Evolutionary conservation across 768 basidiomycete species (phyloP), one percentile per base, ranked within the genome.

Genomic region (Kwoniella europaea): DNA sequence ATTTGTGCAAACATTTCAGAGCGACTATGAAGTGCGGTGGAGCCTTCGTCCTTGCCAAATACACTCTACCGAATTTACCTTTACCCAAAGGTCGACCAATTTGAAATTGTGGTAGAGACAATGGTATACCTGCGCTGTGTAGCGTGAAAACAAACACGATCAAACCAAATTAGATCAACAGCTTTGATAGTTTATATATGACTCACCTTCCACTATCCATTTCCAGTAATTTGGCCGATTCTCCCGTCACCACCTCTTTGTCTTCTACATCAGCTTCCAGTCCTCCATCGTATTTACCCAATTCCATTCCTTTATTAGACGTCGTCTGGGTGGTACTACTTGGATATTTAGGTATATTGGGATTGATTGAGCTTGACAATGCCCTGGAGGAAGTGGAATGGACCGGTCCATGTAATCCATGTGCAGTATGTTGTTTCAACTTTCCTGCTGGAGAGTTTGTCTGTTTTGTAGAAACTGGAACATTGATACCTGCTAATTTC

Each of bases 61-160:
- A 98, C 27, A 99, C 97, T 2, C 94, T 91, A 0, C 97, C 97
- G 76, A 98, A 99, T 86, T 98, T 98, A 57, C 97, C 97, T 83
- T 98, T 98, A n/a, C 97, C 97, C 1, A 99, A 87, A 3, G 94
- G 94, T 12, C 94, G 89, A 18, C 97, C 96, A 79, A 98, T 96
- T 73, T 97, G 93, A 76, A 99, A 97, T 65, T 90, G 88, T 69
- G 89, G 88, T 4, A 98, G 86, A 41, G 88, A 89, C 91, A 94
- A 94, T 78, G 93, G 92, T 29, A 73, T 72, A 24, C 72, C 67
- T n/a, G 67, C 53, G 63, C 53, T 71, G 58, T 15, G 42, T 69
- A 9, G 46, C 44, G 20, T 27, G 41, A 24, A 54, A 27, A 27
- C 27, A 27, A 27, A 27, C 27, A 27, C 27, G 22, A 63, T 10